These are phyloP conservation scores for Coemansia sp. DNA, from an alignment of 192 early-diverging fungal species.

Conservation along the genomic window DNA sequence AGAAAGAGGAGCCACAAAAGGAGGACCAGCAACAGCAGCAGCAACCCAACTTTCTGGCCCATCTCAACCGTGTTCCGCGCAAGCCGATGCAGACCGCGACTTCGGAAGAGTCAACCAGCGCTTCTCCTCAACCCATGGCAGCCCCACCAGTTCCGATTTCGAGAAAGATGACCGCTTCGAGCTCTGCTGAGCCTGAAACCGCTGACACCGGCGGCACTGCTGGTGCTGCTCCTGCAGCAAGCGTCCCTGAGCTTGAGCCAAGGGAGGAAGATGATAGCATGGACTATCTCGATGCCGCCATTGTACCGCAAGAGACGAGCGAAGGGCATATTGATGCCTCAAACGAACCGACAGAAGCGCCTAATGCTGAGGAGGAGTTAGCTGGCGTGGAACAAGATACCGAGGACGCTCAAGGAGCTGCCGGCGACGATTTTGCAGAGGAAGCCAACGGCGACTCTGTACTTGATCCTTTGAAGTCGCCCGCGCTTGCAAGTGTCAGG, in stretches of 20 bases:
- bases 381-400: background rate
- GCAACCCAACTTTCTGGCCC: constrained; percentile 43
- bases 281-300: background rate
- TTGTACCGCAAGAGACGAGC: background rate
- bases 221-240: background rate
- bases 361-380: background rate
- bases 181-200: background rate
- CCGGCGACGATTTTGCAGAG: background rate
- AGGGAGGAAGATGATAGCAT: background rate
- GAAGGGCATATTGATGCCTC: background rate
- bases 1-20: constrained; percentile 21
- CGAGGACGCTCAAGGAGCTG: background rate
- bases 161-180: constrained; percentile 14
- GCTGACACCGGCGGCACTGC: background rate
- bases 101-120: constrained; percentile 23
- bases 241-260: background rate
- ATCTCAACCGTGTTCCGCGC: constrained; percentile 46
- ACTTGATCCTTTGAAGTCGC: constrained; percentile 43
- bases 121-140: constrained; percentile 17
- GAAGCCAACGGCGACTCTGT: constrained; percentile 9
- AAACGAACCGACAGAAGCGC: background rate
- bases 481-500: constrained; percentile 38
- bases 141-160: constrained; percentile 19
- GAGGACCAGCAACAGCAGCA: constrained; percentile 26
- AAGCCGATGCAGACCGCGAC: constrained; percentile 14